Evolutionary conservation across 1,284 basidiomycete genomes (phyloP), one percentile per base, ranked within the genome.

Genomic region (Malassezia globosa): DNA sequence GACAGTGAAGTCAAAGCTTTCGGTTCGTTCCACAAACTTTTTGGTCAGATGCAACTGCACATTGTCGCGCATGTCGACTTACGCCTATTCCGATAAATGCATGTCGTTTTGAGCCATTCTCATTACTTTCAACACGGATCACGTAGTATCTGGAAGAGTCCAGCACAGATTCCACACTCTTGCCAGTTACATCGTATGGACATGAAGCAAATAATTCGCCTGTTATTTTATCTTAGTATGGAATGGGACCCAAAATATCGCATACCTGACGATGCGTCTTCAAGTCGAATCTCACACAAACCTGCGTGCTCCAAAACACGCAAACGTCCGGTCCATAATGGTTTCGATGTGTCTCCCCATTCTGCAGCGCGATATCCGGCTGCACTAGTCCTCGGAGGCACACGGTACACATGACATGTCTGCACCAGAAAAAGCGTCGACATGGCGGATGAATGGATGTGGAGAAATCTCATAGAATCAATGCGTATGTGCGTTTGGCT

Each of bases 81-180:
- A 66, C 64, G n/a, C 66, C 67, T 53, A 70, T 60, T 4, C 67
- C 67, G 25, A 68, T 69, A 47, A 60, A 66, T 5, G 67, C 66
- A 37, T 54, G 56, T 35, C 61, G 62, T 48, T 52, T 57, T 55
- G 56, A 34, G 45, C 61, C 56, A 59, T 56, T 41, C 11, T 54
- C 48, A 13, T 63, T 63, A 7, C 51, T 55, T 72, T 74, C 89
- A 1, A 95, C 83, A 44, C 87, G 79, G 24, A 96, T 77, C 5
- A 95, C 90, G 72, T 95, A 95, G 73, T 96, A 97, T 39, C 92
- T 80, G 7, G 87, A 90, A 0, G 87, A 92, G 73, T 99, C 92
- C 22, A 97, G 78, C 5, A 96, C 90, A 6, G 89, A 85, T 66
- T 99, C 94, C 16, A 96, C 87, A 23, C 81, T 82, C 5, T 86